Evolutionary conservation across 2,329 filamentous ascomycete genomes (phyloP), one percentile per base, ranked within the genome.

Genomic region (Rutstroemia sydowiana): DNA sequence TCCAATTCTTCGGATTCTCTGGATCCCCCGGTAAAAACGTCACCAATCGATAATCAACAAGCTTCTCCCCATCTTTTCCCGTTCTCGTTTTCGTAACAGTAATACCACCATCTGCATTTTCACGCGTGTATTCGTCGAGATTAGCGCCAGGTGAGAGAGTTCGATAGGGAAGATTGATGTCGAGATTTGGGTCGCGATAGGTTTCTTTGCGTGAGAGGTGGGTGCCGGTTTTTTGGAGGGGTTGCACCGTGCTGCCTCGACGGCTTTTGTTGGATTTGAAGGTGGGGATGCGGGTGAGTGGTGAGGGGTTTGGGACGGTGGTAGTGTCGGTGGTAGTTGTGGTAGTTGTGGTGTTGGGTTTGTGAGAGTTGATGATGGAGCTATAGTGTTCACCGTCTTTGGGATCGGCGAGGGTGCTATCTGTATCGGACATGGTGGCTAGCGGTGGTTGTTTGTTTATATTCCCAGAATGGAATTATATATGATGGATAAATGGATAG

Each of bases 1-100:
- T 81, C 87, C 87, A 93, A 68, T 92, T 93, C 75, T 92, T 92
- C 0, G 88, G 88, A 63, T 92, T 92, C 57, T 84, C 85, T 0
- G 80, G 78, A 65, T 93, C 88, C 53, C 82, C 72, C 2, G 83
- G 75, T 3, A 75, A 78, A 64, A 93, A 95, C 0, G 84, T 86
- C 31, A 87, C 82, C 9, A 87, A 71, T 53, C 83, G 79, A 63
- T 79, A 83, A 2, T 56, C 30, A n/a, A n/a, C n/a, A n/a, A n/a
- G n/a, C 6, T 50, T 50, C 14, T 34, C 41, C 32, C 34, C 16
- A 5, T 11, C 4, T 5, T 23, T 21, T 16, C 13, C 10, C 5
- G 40, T 30, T 10, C 18, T n/a, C n/a, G n/a, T n/a, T n/a, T n/a
- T n/a, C 37, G 30, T 16, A 11, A 32, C 16, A 21, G 43, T 57